Percentiles rank a stretch among this genome's conserved stretches.
These are phyloP conservation scores for Saccharomycopsis fibuligera DNA, from an alignment of 805 yeast species.

Conservation along the genomic window DNA sequence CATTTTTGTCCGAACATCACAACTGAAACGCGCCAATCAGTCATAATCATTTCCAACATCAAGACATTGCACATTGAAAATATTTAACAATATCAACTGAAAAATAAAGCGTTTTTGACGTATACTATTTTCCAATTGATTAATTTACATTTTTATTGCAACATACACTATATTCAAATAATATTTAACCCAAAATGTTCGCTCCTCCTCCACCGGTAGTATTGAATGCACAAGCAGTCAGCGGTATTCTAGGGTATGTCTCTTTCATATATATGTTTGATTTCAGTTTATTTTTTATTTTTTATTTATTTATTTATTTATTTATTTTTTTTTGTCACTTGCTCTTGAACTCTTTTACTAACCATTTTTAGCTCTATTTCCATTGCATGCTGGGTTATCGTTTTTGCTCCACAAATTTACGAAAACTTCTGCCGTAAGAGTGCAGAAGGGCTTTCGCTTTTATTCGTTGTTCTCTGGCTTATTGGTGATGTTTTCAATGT, in stretches of 20 bases:
- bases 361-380: slow-evolving; percentile 70
- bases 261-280: slow-evolving; percentile 13
- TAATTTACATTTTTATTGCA: too few relatives aligned
- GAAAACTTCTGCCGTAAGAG: slow-evolving; percentile 83
- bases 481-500: slow-evolving; percentile 93
- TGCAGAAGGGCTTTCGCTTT: slow-evolving; percentile 82
- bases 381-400: slow-evolving; percentile 96
- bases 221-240: slow-evolving; percentile 61
- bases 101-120: too few relatives aligned
- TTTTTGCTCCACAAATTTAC: slow-evolving; percentile 93
- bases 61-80: too few relatives aligned
- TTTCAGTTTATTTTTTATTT: too few relatives aligned
- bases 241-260: slow-evolving; percentile 59
- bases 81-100: too few relatives aligned
- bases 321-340: not conserved
- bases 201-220: slow-evolving; percentile 63
- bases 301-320: too few relatives aligned
- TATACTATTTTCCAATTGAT: too few relatives aligned
- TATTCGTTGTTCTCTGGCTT: slow-evolving; percentile 86
- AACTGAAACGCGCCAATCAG: too few relatives aligned
- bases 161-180: too few relatives aligned
- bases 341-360: not conserved
- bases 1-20: too few relatives aligned
- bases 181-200: slow-evolving; percentile 25
- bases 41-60: too few relatives aligned